Percentiles rank a stretch among this genome's conserved stretches.
Conservation (phyloP, 352 stramenopile genomes). For the Phytophthora boehmeriae region DNA sequence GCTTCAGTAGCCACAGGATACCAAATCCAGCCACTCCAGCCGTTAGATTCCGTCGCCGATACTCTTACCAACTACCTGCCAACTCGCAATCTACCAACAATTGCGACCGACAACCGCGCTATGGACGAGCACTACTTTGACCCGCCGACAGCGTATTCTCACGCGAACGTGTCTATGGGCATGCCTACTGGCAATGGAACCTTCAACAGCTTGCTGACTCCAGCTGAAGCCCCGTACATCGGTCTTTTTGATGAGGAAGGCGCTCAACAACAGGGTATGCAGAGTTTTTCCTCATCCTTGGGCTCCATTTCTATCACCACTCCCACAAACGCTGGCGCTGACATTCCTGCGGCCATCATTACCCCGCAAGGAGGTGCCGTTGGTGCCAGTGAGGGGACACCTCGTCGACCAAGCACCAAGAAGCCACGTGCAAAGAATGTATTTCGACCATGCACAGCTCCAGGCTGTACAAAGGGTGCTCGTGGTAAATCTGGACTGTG, state of each 20-base stretch:
- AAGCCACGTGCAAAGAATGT: slow-evolving; percentile 77
- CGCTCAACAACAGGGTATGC: slow-evolving; percentile 18
- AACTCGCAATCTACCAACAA: slow-evolving; percentile 6
- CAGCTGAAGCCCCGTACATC: slow-evolving; percentile 19
- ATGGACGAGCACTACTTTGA: slow-evolving; percentile 29
- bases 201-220: slow-evolving; percentile 22
- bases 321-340: slow-evolving; percentile 15
- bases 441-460: slow-evolving; percentile 62
- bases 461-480: slow-evolving; percentile 77
- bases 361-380: slow-evolving; percentile 21
- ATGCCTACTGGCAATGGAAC: slow-evolving; percentile 3
- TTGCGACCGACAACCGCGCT: slow-evolving; percentile 4
- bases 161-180: slow-evolving; percentile 9
- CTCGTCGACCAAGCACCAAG: slow-evolving; percentile 47
- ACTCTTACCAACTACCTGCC: slow-evolving; percentile 48
- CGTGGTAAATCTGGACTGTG: slow-evolving; percentile 84
- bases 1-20: slow-evolving; percentile 9
- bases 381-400: slow-evolving; percentile 6
- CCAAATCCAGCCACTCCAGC: slow-evolving; percentile 39
- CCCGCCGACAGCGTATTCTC: slow-evolving; percentile 18
- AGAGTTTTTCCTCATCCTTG: slow-evolving; percentile 30
- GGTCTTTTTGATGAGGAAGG: slow-evolving; percentile 35
- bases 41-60: slow-evolving; percentile 34
- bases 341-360: slow-evolving; percentile 26
- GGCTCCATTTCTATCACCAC: slow-evolving; percentile 34